Evolutionary conservation across 2,329 filamentous ascomycete species (phyloP).

Genomic region (Parastagonospora avenae): DNA sequence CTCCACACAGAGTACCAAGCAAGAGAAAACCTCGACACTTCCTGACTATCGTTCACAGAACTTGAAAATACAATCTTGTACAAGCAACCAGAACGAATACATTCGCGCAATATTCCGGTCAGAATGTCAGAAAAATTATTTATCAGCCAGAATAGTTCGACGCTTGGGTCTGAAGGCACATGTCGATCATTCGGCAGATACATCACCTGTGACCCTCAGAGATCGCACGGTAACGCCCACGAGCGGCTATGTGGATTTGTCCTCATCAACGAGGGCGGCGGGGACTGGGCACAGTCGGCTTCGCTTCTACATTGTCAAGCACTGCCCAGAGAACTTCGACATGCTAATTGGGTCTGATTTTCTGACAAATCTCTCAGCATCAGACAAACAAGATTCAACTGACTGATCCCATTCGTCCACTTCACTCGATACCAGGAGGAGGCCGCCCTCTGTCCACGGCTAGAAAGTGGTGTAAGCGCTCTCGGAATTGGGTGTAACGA

Average conservation of each 20-base stretch:
- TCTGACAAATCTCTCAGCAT: background rate
- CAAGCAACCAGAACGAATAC: background rate
- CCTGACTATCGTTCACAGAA: too few species aligned
- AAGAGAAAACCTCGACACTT: too few species aligned
- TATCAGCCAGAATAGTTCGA: background rate
- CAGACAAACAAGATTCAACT: background rate
- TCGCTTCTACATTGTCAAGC: slow-evolving; percentile 7
- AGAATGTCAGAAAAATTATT: background rate
- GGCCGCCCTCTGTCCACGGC: background rate
- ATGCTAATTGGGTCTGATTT: background rate
- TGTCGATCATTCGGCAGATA: background rate
- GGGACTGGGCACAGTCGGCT: background rate
- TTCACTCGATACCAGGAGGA: background rate
- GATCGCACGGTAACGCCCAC: background rate
- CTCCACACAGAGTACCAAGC: too few species aligned
- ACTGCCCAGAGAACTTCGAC: slow-evolving; percentile 5
- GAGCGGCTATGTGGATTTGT: slow-evolving; percentile 3
- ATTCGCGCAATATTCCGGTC: background rate
- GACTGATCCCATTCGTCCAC: background rate
- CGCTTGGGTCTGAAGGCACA: background rate
- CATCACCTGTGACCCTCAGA: background rate
- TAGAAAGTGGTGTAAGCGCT: too few species aligned
- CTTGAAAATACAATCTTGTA: background rate
- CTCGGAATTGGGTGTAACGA: too few species aligned
- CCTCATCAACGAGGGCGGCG: background rate